Conservation (phyloP, 306 rosid species). For the Urtica urens region DNA sequence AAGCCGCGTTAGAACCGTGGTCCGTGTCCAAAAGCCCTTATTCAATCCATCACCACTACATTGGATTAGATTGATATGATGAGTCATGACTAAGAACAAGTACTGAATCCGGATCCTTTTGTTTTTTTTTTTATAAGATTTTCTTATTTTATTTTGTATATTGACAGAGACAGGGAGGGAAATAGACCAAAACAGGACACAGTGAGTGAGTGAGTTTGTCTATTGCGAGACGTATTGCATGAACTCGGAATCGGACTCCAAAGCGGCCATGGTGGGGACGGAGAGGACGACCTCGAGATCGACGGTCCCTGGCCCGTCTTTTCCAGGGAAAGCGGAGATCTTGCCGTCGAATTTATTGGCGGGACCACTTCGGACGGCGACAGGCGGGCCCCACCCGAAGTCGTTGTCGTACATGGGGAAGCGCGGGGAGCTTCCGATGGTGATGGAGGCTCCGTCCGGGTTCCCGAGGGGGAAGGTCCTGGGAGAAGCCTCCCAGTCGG, state of each 20-base stretch:
- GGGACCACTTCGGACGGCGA: conserved; percentile 74
- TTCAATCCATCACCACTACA: too few species aligned
- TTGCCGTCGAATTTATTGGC: conserved; percentile 51
- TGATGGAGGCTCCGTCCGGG: conserved; percentile 63
- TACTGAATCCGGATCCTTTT: too few species aligned
- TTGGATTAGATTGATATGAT: too few species aligned
- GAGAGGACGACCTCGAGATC: conserved; percentile 77
- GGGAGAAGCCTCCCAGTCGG: conserved; percentile 71
- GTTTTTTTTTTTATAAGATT: too few species aligned
- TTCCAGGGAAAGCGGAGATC: conserved; percentile 65
- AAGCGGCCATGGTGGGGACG: conserved; percentile 57
- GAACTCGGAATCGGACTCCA: conserved; percentile 69
- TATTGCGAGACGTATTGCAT: conserved; percentile 62
- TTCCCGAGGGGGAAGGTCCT: conserved; percentile 79
- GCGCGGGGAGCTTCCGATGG: conserved; percentile 90
- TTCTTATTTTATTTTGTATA: too few species aligned
- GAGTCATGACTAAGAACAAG: too few species aligned
- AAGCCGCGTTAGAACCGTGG: too few species aligned
- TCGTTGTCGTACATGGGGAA: conserved; percentile 79
- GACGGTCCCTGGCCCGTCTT: conserved; percentile 62
- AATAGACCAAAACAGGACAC: too few species aligned
- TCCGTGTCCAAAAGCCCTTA: too few species aligned
- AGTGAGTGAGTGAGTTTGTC: too few species aligned
- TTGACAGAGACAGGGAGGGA: too few species aligned
- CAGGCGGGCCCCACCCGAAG: conserved; percentile 76